Conservation (phyloP, 2,329 filamentous ascomycete genomes). For the Amylocarpus encephaloides region DNA sequence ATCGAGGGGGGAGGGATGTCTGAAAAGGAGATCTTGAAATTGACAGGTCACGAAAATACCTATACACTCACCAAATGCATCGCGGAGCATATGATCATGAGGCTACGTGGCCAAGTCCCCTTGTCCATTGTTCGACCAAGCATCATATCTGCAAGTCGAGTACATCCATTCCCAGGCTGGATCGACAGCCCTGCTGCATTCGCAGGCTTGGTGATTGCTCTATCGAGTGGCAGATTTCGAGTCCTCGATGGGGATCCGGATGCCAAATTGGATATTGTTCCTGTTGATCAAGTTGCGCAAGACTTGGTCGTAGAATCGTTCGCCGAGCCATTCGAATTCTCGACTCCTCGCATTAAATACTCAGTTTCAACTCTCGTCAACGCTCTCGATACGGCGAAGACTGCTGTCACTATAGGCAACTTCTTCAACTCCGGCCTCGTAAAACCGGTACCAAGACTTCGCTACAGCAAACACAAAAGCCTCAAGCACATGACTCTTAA, state of each 20-base stretch:
- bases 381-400: neutral
- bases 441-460: neutral
- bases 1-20: neutral
- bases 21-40: neutral
- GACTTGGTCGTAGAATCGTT: conserved; percentile 4
- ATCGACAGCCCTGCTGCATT: conserved; percentile 7
- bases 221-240: neutral
- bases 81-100: conserved; percentile 4
- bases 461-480: neutral
- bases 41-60: conserved; percentile 9
- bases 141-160: conserved; percentile 7
- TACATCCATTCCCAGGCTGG: conserved; percentile 9
- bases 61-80: conserved; percentile 12
- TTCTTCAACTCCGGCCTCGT: neutral
- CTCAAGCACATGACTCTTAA: neutral
- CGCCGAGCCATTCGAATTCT: neutral
- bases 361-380: neutral
- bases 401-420: neutral
- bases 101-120: neutral
- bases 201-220: conserved; percentile 1
- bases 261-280: conserved; percentile 4
- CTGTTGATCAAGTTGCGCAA: conserved; percentile 6
- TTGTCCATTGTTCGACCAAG: conserved; percentile 8
- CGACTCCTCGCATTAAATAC: neutral
- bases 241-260: conserved; percentile 7